A percentile compares a stretch with the other conserved stretches of the same genome.
These are phyloP conservation scores for Eutrema heterophyllum DNA, from an alignment of 345 rosid species.

Conservation along the genomic window DNA sequence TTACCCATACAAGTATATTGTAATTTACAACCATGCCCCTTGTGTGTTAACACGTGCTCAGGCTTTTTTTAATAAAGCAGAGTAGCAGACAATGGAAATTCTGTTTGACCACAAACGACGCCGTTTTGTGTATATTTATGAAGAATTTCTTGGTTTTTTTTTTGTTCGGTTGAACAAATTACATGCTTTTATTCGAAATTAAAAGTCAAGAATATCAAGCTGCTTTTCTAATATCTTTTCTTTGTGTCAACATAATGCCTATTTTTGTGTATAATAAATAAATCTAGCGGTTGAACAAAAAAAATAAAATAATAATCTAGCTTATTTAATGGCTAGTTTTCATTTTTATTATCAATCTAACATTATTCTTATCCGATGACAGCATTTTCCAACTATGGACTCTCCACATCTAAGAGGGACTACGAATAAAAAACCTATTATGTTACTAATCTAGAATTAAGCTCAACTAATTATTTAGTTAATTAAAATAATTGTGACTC, in stretches of 20 bases:
- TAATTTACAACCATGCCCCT: constrained; percentile 24
- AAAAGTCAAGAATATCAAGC: constrained; percentile 27
- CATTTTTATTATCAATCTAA: background rate
- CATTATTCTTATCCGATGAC: background rate
- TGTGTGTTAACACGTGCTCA: constrained; percentile 63
- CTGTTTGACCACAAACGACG: constrained; percentile 2
- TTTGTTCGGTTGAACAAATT: background rate
- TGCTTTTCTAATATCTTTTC: constrained; percentile 4
- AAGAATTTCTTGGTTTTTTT: background rate
- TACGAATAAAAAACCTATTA: background rate
- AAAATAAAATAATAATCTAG: background rate
- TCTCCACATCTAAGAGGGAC: background rate
- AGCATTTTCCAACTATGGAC: constrained; percentile 28
- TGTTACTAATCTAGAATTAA: constrained; percentile 7
- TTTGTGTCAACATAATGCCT: background rate
- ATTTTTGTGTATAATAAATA: background rate
- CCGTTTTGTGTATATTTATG: background rate
- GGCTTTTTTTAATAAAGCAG: constrained; percentile 36
- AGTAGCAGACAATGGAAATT: constrained; percentile 20
- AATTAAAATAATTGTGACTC: background rate
- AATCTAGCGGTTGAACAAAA: too few species aligned
- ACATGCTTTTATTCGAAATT: background rate
- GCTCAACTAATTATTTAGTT: background rate
- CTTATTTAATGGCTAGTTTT: background rate
- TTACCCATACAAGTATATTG: background rate